phyloP scores from a whole-genome alignment of 1,284 basidiomycete genomes.

The Cryptococcus maquisensis region DNA sequence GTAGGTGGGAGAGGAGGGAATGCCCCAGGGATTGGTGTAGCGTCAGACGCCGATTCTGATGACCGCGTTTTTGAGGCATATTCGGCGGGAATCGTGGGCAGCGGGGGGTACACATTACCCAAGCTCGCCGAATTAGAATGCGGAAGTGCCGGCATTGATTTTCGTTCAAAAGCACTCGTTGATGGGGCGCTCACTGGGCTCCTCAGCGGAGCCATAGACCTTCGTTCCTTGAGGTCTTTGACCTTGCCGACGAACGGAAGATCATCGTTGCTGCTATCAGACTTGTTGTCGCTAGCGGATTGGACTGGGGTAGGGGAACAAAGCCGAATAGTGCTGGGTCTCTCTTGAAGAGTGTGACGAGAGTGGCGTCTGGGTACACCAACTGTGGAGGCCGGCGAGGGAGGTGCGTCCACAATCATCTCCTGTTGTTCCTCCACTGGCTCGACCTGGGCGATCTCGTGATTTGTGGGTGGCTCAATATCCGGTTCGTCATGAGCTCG shows the following conservation, averaged over 20 bases:
- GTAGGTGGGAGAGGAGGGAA: slow-evolving; percentile 17
- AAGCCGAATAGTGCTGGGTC: slow-evolving; percentile 39
- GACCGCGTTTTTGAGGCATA: slow-evolving; percentile 4
- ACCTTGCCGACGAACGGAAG: slow-evolving; percentile 33
- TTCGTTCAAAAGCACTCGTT: slow-evolving; percentile 16
- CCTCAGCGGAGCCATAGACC: slow-evolving; percentile 32
- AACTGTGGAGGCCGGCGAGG: slow-evolving; percentile 43
- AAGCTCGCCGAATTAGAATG: slow-evolving; percentile 16
- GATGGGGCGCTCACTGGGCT: not conserved
- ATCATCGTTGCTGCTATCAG: slow-evolving; percentile 21
- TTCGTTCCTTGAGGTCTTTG: slow-evolving; percentile 29
- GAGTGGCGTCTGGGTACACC: slow-evolving; percentile 39
- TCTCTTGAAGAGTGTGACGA: slow-evolving; percentile 26
- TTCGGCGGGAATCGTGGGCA: slow-evolving; percentile 17
- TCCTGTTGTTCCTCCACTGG: slow-evolving; percentile 12
- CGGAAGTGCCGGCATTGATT: slow-evolving; percentile 36
- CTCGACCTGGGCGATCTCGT: not conserved
- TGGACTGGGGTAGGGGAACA: slow-evolving; percentile 25
- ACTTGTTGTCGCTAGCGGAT: not conserved
- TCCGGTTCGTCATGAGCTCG: slow-evolving; percentile 1
- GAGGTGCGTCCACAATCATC: slow-evolving; percentile 18
- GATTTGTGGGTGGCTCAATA: not conserved
- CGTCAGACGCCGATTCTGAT: slow-evolving; percentile 3
- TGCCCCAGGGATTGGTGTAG: slow-evolving; percentile 12
- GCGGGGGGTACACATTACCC: slow-evolving; percentile 30